phyloP scores from a whole-genome alignment of 129 eudicot species.

The Chrysanthemum lavandulifolium region DNA sequence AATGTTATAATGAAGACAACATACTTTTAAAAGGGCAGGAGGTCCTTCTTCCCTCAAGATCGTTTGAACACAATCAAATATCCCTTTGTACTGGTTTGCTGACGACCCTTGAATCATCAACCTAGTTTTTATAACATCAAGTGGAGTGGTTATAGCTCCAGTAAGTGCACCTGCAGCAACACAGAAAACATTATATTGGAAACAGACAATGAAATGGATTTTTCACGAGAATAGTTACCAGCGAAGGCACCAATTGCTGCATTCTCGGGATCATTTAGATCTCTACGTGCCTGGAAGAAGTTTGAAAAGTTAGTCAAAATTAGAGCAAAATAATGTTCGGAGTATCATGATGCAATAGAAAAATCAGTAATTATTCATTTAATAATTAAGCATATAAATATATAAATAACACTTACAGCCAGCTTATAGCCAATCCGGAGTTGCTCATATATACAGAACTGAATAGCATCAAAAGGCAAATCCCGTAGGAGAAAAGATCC shows the following conservation, averaged over 20 bases:
- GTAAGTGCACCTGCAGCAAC: conserved; percentile 71
- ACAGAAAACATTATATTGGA: too few species aligned
- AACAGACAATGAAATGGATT: too few species aligned
- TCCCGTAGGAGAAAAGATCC: conserved; percentile 96
- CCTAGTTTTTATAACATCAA: conserved; percentile 97
- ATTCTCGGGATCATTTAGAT: conserved; percentile 87
- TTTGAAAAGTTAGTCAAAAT: conserved; percentile 22
- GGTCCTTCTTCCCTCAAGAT: conserved; percentile 85
- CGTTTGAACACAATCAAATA: conserved; percentile 70
- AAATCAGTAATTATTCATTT: conserved; percentile 2
- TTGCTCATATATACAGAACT: conserved; percentile 96
- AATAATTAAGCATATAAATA: not conserved
- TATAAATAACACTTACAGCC: conserved; percentile 57
- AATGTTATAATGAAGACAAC: not conserved
- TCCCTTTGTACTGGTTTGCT: conserved; percentile 84
- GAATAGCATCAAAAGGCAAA: conserved; percentile 98
- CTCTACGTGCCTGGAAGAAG: conserved; percentile 75
- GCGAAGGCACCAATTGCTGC: conserved; percentile 98
- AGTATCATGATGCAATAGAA: conserved; percentile 12
- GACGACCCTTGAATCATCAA: conserved; percentile 93
- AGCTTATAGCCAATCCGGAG: conserved; percentile 86
- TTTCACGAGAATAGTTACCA: conserved; percentile 45
- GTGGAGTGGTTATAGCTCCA: conserved; percentile 95
- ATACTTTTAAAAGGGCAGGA: conserved; percentile 79
- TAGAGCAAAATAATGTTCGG: not conserved